Percentiles rank a stretch among this genome's conserved stretches.
phyloP scores from a whole-genome alignment of 2,329 filamentous ascomycete genomes.

The Lachnellula suecica region DNA sequence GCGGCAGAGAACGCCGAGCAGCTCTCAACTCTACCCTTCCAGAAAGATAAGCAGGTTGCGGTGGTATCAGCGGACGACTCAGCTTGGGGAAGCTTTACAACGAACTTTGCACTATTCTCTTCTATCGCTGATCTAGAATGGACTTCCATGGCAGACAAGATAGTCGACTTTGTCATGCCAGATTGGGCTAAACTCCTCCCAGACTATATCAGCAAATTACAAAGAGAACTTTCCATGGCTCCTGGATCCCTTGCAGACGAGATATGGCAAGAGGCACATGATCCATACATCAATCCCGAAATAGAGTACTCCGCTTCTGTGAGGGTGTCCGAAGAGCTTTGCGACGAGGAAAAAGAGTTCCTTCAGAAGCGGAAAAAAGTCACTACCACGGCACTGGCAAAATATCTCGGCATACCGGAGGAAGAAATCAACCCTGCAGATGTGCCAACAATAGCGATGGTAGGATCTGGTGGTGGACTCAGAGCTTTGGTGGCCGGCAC shows the following conservation, averaged over 20 bases:
- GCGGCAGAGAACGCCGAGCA: constrained; percentile 24
- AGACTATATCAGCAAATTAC: constrained; percentile 76
- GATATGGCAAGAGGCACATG: constrained; percentile 89
- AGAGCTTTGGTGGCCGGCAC: constrained; percentile 87
- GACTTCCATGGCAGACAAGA: constrained; percentile 50
- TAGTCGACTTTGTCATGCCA: constrained; percentile 74
- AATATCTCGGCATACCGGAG: constrained; percentile 77
- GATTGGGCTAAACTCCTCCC: constrained; percentile 80
- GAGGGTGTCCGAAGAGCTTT: constrained; percentile 77
- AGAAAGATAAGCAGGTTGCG: constrained; percentile 9
- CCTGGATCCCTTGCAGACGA: constrained; percentile 88
- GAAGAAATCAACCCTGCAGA: constrained; percentile 88
- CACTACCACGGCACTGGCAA: constrained; percentile 72
- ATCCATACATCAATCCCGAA: constrained; percentile 81
- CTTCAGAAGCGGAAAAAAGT: constrained; percentile 66
- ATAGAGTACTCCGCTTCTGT: constrained; percentile 80
- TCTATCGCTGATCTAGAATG: constrained; percentile 55
- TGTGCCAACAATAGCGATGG: constrained; percentile 89
- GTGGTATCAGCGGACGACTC: constrained; percentile 26
- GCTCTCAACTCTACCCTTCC: constrained; percentile 26
- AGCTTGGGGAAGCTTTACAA: constrained; percentile 31
- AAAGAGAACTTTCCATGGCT: constrained; percentile 82
- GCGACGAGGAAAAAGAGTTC: constrained; percentile 79
- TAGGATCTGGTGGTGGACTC: constrained; percentile 88
- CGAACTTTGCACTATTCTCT: constrained; percentile 44